phyloP scores from a whole-genome alignment of 1,139 yeast species.

The Kodamaea arcana region DNA sequence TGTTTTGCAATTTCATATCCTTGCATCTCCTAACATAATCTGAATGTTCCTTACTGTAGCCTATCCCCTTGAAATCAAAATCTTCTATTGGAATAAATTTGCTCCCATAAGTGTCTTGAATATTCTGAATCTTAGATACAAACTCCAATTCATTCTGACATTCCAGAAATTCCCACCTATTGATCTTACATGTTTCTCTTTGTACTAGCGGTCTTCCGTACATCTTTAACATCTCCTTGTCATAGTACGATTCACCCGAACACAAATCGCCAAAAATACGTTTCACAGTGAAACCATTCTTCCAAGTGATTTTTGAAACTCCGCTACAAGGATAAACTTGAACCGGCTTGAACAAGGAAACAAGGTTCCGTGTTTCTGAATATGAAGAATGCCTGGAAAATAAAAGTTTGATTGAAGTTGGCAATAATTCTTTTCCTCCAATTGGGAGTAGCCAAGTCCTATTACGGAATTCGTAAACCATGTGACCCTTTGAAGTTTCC shows the following conservation, averaged over 20 bases:
- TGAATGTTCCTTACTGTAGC: slow-evolving; percentile 6
- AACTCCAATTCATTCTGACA: slow-evolving; percentile 27
- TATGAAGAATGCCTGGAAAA: slow-evolving; percentile 58
- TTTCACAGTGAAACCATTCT: slow-evolving; percentile 38
- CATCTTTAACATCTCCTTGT: slow-evolving; percentile 17
- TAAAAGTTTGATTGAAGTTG: slow-evolving; percentile 34
- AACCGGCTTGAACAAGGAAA: slow-evolving; percentile 34
- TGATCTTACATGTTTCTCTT: slow-evolving; percentile 22
- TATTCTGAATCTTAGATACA: slow-evolving; percentile 7
- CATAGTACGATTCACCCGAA: slow-evolving; percentile 25
- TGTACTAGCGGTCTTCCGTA: slow-evolving; percentile 21
- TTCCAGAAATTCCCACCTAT: slow-evolving; percentile 34
- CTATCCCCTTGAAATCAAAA: slow-evolving; percentile 12
- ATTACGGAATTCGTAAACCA: slow-evolving; percentile 19
- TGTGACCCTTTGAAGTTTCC: slow-evolving; percentile 22
- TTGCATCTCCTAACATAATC: slow-evolving; percentile 10
- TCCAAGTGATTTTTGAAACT: slow-evolving; percentile 33
- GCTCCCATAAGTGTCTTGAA: neutral
- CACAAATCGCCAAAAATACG: slow-evolving; percentile 45
- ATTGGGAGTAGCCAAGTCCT: slow-evolving; percentile 27
- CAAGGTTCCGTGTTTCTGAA: slow-evolving; percentile 38
- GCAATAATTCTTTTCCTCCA: slow-evolving; percentile 30
- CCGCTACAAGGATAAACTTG: slow-evolving; percentile 45
- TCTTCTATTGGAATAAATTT: slow-evolving; percentile 1
- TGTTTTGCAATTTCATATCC: slow-evolving; percentile 20